Conservation (phyloP, 2,329 filamentous ascomycete genomes). For the Fusarium dimerum region DNA sequence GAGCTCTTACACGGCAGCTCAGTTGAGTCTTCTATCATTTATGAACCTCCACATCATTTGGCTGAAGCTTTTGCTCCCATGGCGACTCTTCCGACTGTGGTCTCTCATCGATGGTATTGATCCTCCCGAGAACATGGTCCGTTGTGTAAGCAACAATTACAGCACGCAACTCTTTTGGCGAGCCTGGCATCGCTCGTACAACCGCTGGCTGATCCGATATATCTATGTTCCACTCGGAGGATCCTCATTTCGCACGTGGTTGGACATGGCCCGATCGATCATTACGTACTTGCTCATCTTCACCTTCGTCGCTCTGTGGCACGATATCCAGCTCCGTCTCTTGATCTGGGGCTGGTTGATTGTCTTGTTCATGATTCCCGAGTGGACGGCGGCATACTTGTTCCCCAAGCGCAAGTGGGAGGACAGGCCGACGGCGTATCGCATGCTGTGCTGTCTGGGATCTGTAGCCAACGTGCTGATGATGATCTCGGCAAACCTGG, state of each 20-base stretch:
- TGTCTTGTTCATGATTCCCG: slow-evolving; percentile 89
- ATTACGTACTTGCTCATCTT: slow-evolving; percentile 83
- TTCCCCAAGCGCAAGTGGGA: slow-evolving; percentile 78
- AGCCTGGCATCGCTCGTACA: slow-evolving; percentile 92
- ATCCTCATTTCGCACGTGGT: slow-evolving; percentile 48
- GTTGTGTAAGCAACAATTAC: slow-evolving; percentile 95
- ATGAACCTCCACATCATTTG: slow-evolving; percentile 98
- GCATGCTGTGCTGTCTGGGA: slow-evolving; percentile 77
- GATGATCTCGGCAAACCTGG: slow-evolving; percentile 95
- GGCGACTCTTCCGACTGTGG: slow-evolving; percentile 99
- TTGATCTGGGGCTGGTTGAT: slow-evolving; percentile 98
- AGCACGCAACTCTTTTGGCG: slow-evolving; percentile 92
- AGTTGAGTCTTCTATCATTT: slow-evolving; percentile 87
- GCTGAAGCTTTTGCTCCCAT: slow-evolving; percentile 94
- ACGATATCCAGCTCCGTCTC: slow-evolving; percentile 89
- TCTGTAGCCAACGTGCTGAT: slow-evolving; percentile 83
- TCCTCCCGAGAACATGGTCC: slow-evolving; percentile 96
- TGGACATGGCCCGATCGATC: slow-evolving; percentile 58
- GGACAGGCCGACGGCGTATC: slow-evolving; percentile 68
- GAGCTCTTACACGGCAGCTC: slow-evolving; percentile 80
- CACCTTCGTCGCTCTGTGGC: slow-evolving; percentile 97
- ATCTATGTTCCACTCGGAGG: slow-evolving; percentile 92
- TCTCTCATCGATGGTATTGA: slow-evolving; percentile 86
- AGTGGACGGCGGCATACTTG: slow-evolving; percentile 69
- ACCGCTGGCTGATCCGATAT: slow-evolving; percentile 92